These are phyloP conservation scores for Sclerotinia sclerotiorum DNA, from an alignment of 2,329 filamentous ascomycete species.

Conservation along the genomic window DNA sequence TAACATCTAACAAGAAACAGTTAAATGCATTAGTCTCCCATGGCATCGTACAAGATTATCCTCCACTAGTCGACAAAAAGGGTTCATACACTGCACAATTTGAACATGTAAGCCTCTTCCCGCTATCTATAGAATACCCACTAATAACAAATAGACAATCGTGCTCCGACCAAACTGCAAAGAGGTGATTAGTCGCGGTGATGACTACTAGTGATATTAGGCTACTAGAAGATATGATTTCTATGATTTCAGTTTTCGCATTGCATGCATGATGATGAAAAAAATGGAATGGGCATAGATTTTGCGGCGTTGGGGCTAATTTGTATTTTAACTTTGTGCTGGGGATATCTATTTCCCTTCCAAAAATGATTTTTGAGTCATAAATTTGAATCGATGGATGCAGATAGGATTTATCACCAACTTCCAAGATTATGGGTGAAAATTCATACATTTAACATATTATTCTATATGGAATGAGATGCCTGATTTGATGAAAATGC, in stretches of 20 bases:
- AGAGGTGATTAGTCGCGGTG: constrained; percentile 82
- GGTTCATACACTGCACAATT: constrained; percentile 93
- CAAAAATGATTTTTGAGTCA: neutral
- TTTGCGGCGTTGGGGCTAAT: constrained; percentile 9
- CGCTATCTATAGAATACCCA: constrained; percentile 20
- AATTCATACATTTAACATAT: no score
- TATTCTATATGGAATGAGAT: no score
- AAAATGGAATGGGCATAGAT: constrained; percentile 6
- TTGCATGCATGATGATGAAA: constrained; percentile 16
- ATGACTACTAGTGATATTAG: constrained; percentile 63
- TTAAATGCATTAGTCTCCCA: constrained; percentile 81
- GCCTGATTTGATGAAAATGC: no score
- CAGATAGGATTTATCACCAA: no score
- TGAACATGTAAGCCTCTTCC: constrained; percentile 67
- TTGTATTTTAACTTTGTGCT: neutral
- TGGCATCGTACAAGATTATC: constrained; percentile 87
- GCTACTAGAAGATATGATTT: neutral
- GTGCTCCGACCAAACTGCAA: constrained; percentile 76
- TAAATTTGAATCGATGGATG: no score
- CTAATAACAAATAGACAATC: constrained; percentile 65
- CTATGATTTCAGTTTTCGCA: constrained; percentile 7
- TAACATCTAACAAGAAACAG: constrained; percentile 47
- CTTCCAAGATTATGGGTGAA: no score
- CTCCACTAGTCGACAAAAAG: constrained; percentile 86
- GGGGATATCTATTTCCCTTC: neutral